Percentiles rank a stretch among this genome's conserved stretches.
These are phyloP conservation scores for Funneliformis caledonium DNA, from an alignment of 371 early-diverging fungal species.

Conservation along the genomic window DNA sequence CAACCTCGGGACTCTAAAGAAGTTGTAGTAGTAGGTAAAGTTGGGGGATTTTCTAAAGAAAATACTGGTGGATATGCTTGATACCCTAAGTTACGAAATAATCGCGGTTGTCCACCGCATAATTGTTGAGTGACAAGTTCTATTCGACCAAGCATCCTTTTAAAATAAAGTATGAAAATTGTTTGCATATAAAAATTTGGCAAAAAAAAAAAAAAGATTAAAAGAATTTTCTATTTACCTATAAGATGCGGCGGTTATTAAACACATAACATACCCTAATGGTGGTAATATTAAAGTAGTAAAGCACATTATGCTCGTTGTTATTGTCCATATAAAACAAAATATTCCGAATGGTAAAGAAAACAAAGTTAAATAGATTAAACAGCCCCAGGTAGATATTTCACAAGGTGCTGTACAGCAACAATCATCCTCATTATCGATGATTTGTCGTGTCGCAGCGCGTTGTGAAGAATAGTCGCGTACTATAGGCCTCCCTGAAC, in stretches of 20 bases:
- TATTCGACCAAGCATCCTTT: conserved; percentile 7
- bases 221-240: background rate
- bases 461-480: background rate
- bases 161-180: background rate
- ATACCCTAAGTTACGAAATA: background rate
- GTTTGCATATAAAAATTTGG: background rate
- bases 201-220: background rate
- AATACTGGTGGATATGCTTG: conserved; percentile 12
- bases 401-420: conserved; percentile 4
- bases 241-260: background rate
- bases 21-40: background rate
- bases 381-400: background rate
- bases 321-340: background rate
- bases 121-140: conserved; percentile 1
- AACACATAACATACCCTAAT: background rate
- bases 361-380: conserved; percentile 12
- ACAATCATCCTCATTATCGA: background rate
- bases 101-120: background rate
- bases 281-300: background rate
- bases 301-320: background rate
- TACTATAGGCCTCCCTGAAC: background rate
- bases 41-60: background rate
- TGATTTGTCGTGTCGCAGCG: background rate
- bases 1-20: background rate
- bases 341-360: conserved; percentile 16